phyloP scores from a whole-genome alignment of 2,329 filamentous ascomycete species.

The Aciculosporium take region DNA sequence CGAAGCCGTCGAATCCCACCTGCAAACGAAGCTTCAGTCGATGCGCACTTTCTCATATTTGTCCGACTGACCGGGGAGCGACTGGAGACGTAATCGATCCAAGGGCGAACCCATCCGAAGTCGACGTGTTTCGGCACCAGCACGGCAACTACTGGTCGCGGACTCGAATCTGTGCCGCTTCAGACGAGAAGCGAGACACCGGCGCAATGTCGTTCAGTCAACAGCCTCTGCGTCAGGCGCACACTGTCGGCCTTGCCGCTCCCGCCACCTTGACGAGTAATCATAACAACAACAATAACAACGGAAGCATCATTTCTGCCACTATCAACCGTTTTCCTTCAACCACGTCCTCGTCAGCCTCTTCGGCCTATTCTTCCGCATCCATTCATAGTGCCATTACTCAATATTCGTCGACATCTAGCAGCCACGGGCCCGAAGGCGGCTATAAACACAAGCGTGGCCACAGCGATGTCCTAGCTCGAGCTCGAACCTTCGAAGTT shows the following conservation, averaged over 20 bases:
- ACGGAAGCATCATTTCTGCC: conserved; percentile 29
- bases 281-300: conserved; percentile 6
- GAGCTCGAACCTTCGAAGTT: conserved; percentile 33
- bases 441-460: conserved; percentile 51
- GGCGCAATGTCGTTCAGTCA: conserved; percentile 40
- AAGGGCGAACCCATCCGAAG: neutral
- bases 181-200: conserved; percentile 11
- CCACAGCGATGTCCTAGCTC: conserved; percentile 52
- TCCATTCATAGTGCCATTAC: conserved; percentile 45
- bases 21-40: neutral
- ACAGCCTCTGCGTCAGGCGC: conserved; percentile 44
- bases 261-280: conserved; percentile 1
- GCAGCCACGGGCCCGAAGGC: conserved; percentile 31
- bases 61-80: neutral
- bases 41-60: conserved; percentile 3
- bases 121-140: neutral
- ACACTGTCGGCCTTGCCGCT: conserved; percentile 27
- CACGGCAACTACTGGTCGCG: neutral
- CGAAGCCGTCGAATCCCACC: neutral
- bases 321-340: conserved; percentile 48
- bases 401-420: conserved; percentile 58
- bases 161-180: conserved; percentile 5
- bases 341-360: conserved; percentile 56
- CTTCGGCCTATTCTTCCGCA: conserved; percentile 48
- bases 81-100: neutral